phyloP scores from a whole-genome alignment of 2,329 filamentous ascomycete species.

The Hypoxylon rubiginosum region DNA sequence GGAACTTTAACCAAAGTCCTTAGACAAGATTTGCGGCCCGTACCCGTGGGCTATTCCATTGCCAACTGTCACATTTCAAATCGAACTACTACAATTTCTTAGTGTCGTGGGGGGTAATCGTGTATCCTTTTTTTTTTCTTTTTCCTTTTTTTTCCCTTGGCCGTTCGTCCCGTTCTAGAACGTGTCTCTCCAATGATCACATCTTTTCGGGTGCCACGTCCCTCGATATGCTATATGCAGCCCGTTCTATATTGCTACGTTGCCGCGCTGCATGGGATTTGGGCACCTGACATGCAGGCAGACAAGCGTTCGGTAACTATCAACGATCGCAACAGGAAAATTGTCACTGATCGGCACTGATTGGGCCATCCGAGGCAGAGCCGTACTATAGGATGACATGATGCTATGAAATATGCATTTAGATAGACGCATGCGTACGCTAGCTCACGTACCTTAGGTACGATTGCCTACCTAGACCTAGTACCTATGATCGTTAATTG shows the following conservation, averaged over 20 bases:
- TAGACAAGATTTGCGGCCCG: background rate
- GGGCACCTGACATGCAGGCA: constrained; percentile 18
- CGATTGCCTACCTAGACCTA: background rate
- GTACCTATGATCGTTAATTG: background rate
- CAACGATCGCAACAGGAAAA: constrained; percentile 7
- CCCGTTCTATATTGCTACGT: background rate
- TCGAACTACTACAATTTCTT: constrained; percentile 6
- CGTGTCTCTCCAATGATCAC: constrained; percentile 5
- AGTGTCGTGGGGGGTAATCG: background rate
- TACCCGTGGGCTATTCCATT: background rate
- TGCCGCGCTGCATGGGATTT: constrained; percentile 25
- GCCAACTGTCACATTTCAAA: constrained; percentile 8
- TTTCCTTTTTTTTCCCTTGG: background rate
- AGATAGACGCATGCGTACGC: background rate
- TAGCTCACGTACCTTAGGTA: background rate
- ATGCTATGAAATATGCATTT: constrained; percentile 9
- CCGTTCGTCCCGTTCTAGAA: constrained; percentile 20
- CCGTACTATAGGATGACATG: background rate
- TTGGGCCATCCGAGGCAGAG: constrained; percentile 12
- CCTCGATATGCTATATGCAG: constrained; percentile 2
- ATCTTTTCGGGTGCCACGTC: constrained; percentile 4
- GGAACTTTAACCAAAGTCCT: constrained; percentile 6
- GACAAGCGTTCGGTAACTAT: constrained; percentile 5
- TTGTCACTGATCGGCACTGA: background rate
- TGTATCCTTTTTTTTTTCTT: background rate